Base-by-base conservation (phyloP, 805 yeast genomes). In the Maudiozyma pseudohumilis region DNA sequence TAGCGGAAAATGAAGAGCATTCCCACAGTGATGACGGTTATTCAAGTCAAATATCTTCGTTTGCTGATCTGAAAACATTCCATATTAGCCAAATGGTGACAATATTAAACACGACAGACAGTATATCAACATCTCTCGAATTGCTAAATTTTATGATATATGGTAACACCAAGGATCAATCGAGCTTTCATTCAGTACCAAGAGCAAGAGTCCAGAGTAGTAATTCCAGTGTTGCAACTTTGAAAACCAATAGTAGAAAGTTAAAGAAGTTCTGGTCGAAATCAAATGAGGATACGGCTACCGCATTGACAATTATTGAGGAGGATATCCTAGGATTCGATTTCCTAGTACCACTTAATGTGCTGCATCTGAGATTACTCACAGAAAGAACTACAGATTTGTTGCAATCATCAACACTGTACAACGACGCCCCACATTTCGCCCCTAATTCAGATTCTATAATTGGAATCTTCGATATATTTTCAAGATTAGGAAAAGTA, bases 351-450 rank as follows among this genome's bases (percentile, higher is more conserved):
- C 52, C 49, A 7, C 41, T 45, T 36, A 51, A 41, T 32, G 56
- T 48, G 27, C 45, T 49, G 25, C 77, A 77, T 47, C 56, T 78
- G 40, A 66, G 79, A 40, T 72, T 73, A 29, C 62, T 80, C 34
- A 72, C 81, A 1, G 79, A 80, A 39, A 64, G 88, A 53, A 77
- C 85, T 0, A 75, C 84, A 0, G 83, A 80, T 53, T 59, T 80
- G 36, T 65, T 80, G 37, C 83, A 76, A 48, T 84, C 83, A 1
- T 77, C 86, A 1, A 61, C 69, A 5, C 43, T 55, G 23, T 45
- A 52, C 21, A 47, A 42, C 35, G 53, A 52, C 7, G 52, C 53
- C 6, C 53, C 53, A 5, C 49, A 49, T 32, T 48, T 50, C 18
- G 48, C 55, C 13, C 50, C 55, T 3, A 49, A 49, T 23, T 45